A percentile compares a stretch with the other conserved stretches of the same genome.
Conservation (phyloP, 352 stramenopile genomes). For the Phytophthora citrophthora region DNA sequence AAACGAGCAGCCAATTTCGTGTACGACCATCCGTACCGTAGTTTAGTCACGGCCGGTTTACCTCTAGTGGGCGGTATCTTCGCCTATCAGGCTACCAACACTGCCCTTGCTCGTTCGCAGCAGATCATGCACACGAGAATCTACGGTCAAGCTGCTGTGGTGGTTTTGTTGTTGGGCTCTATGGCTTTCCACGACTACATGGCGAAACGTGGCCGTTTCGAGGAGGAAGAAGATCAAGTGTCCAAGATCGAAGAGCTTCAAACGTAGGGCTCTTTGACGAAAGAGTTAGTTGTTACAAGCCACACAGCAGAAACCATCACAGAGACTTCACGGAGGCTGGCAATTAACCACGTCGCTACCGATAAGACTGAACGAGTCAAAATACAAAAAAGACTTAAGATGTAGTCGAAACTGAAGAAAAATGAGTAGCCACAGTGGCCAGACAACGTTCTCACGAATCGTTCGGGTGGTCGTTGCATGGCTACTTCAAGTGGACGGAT, state of each 20-base stretch:
- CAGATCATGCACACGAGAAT: constrained; percentile 63
- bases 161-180: constrained; percentile 39
- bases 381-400: constrained; percentile 2
- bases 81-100: constrained; percentile 39
- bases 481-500: not conserved
- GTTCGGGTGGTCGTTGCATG: not conserved
- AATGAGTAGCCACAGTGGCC: not conserved
- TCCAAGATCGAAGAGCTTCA: constrained; percentile 28
- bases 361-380: constrained; percentile 3
- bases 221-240: constrained; percentile 19
- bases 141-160: constrained; percentile 45
- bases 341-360: constrained; percentile 15
- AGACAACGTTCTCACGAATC: constrained; percentile 2
- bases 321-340: constrained; percentile 12
- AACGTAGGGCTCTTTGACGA: constrained; percentile 4
- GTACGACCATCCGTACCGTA: constrained; percentile 52
- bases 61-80: constrained; percentile 50
- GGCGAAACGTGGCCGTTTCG: constrained; percentile 42
- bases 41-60: constrained; percentile 31
- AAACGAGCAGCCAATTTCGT: constrained; percentile 45
- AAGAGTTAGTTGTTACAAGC: constrained; percentile 9
- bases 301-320: constrained; percentile 26
- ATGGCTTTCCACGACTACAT: constrained; percentile 61
- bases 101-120: constrained; percentile 38
- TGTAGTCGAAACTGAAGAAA: too few species aligned